Evolutionary conservation across 768 basidiomycete genomes (phyloP).

Genomic region (Suillus sp.): DNA sequence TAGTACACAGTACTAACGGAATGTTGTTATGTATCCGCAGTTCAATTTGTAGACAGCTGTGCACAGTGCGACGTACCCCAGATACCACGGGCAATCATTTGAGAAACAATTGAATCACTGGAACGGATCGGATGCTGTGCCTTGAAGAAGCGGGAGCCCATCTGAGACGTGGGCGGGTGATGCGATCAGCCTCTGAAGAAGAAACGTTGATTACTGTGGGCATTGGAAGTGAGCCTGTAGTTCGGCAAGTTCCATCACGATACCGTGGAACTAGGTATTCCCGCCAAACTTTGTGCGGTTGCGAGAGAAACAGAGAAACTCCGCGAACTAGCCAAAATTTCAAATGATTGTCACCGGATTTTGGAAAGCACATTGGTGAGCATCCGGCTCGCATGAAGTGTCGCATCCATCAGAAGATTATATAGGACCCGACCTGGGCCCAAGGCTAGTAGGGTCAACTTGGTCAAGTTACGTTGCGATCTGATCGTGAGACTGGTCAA

Average conservation of each 20-base stretch:
- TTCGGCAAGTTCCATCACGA: not conserved
- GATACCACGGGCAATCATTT: not conserved
- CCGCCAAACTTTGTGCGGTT: not conserved
- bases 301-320: not conserved
- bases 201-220: not conserved
- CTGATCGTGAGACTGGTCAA: not conserved
- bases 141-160: not conserved
- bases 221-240: not conserved
- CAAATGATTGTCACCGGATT: not conserved
- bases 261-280: not conserved
- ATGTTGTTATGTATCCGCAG: not conserved
- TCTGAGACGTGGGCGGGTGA: not conserved
- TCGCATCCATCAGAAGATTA: conserved; percentile 5
- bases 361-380: too few species aligned
- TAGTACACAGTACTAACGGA: not conserved
- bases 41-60: not conserved
- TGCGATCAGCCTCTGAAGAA: not conserved
- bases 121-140: not conserved
- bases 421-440: not conserved
- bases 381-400: too few species aligned
- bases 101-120: not conserved
- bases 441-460: not conserved
- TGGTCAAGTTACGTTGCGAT: not conserved
- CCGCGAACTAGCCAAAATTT: not conserved
- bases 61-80: not conserved